Percentiles rank a stretch among this genome's conserved stretches.
These are phyloP conservation scores for Candida freyschussii DNA, from an alignment of 1,139 yeast species.

Conservation along the genomic window DNA sequence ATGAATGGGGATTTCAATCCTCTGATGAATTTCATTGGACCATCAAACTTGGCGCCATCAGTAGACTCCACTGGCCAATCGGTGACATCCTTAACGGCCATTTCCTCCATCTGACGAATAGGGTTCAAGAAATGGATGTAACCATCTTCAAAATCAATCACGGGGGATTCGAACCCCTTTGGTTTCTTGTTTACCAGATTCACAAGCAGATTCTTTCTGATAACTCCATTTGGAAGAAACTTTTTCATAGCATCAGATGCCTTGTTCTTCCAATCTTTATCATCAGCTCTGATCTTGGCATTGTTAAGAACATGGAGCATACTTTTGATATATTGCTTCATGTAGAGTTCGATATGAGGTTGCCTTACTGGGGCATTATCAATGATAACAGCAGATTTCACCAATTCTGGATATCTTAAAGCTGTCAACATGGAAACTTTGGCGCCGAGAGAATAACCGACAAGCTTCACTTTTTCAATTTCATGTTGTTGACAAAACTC, in stretches of 20 bases:
- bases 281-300: slow-evolving; percentile 22
- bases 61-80: slow-evolving; percentile 39
- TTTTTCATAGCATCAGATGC: slow-evolving; percentile 26
- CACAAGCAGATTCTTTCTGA: slow-evolving; percentile 27
- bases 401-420: slow-evolving; percentile 35
- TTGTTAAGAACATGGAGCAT: slow-evolving; percentile 26
- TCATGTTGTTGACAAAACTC: slow-evolving; percentile 30
- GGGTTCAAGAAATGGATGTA: slow-evolving; percentile 36
- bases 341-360: slow-evolving; percentile 25
- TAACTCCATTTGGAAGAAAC: slow-evolving; percentile 29
- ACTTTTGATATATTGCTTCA: slow-evolving; percentile 25
- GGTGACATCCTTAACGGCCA: slow-evolving; percentile 28
- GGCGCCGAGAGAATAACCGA: slow-evolving; percentile 55
- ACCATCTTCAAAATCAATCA: slow-evolving; percentile 23
- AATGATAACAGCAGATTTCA: slow-evolving; percentile 39
- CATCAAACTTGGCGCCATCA: slow-evolving; percentile 26
- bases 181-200: slow-evolving; percentile 25
- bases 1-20: slow-evolving; percentile 42
- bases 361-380: slow-evolving; percentile 44
- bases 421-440: slow-evolving; percentile 46
- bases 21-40: slow-evolving; percentile 40
- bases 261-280: slow-evolving; percentile 33
- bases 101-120: slow-evolving; percentile 23
- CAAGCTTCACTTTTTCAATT: slow-evolving; percentile 31
- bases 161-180: slow-evolving; percentile 22